These are phyloP conservation scores for Craterostigma plantagineum DNA, from an alignment of 257 asterid species.

Conservation along the genomic window DNA sequence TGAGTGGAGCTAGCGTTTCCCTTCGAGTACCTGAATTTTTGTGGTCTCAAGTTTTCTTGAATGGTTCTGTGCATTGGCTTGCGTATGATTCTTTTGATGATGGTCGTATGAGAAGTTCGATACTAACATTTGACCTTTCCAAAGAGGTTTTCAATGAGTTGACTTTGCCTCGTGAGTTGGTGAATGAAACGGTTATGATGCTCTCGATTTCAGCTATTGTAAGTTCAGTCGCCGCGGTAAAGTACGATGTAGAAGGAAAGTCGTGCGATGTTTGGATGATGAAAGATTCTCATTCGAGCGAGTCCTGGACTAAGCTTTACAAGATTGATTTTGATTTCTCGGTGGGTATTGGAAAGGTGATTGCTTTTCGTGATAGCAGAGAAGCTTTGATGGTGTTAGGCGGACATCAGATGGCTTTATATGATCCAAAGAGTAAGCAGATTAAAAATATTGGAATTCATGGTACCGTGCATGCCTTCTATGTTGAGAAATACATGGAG, in stretches of 20 bases:
- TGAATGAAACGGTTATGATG: slow-evolving; percentile 4
- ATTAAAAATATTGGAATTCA: slow-evolving; percentile 16
- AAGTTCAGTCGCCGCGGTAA: slow-evolving; percentile 22
- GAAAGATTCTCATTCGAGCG: slow-evolving; percentile 31
- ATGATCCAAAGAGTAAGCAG: slow-evolving; percentile 12
- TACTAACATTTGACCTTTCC: slow-evolving; percentile 21
- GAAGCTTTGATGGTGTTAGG: slow-evolving; percentile 19
- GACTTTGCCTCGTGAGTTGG: slow-evolving; percentile 23
- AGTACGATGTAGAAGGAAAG: slow-evolving; percentile 8
- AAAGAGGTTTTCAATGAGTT: slow-evolving; percentile 29
- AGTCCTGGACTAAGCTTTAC: slow-evolving; percentile 42
- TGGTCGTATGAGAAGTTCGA: slow-evolving; percentile 8
- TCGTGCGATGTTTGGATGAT: slow-evolving; percentile 38
- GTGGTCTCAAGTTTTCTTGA: slow-evolving; percentile 22
- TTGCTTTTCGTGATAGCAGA: slow-evolving; percentile 27
- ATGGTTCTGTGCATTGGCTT: slow-evolving; percentile 35
- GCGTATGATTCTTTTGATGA: slow-evolving; percentile 11
- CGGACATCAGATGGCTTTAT: slow-evolving; percentile 13
- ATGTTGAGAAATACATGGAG: slow-evolving; percentile 19
- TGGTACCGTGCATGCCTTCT: slow-evolving; percentile 25
- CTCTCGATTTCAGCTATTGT: slow-evolving; percentile 10
- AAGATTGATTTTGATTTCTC: slow-evolving; percentile 14
- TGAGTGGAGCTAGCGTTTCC: slow-evolving; percentile 8
- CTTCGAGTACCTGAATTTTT: slow-evolving; percentile 13
- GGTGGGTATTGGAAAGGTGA: slow-evolving; percentile 14